Evolutionary conservation across 2,329 filamentous ascomycete genomes (phyloP).

Genomic region (Stachybotrys chartarum): DNA sequence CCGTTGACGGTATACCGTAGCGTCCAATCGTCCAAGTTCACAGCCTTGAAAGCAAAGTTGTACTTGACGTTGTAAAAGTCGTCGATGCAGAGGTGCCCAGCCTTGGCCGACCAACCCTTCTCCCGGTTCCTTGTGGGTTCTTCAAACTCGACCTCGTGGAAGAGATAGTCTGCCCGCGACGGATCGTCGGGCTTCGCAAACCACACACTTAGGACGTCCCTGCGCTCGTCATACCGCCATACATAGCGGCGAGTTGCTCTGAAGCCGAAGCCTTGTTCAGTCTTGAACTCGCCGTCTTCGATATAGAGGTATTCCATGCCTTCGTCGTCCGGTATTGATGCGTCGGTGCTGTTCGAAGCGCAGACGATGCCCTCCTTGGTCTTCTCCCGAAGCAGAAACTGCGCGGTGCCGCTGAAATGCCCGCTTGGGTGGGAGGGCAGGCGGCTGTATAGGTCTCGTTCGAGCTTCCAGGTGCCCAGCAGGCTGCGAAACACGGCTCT

Average conservation of each 20-base stretch:
- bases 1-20: constrained; percentile 61
- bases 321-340: constrained; percentile 17
- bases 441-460: constrained; percentile 46
- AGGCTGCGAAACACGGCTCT: constrained; percentile 64
- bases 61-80: constrained; percentile 68
- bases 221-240: constrained; percentile 59
- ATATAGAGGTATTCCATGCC: constrained; percentile 61
- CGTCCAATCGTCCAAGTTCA: constrained; percentile 50
- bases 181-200: constrained; percentile 60
- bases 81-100: constrained; percentile 62
- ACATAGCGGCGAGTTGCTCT: constrained; percentile 60
- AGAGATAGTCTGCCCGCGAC: constrained; percentile 61
- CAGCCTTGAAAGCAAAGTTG: constrained; percentile 54
- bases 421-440: constrained; percentile 55
- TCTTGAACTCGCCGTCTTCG: constrained; percentile 59
- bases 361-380: constrained; percentile 44
- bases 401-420: constrained; percentile 55
- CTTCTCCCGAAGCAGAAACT: constrained; percentile 55
- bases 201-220: constrained; percentile 62
- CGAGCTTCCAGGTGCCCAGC: constrained; percentile 61
- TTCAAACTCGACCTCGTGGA: constrained; percentile 64
- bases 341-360: constrained; percentile 9
- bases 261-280: constrained; percentile 48
- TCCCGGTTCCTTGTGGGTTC: constrained; percentile 21
- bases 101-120: constrained; percentile 54